Evolutionary conservation across 805 yeast species (phyloP), one percentile per base, ranked within the genome.

Genomic region (Hemisphaericaspora nanyangensis): DNA sequence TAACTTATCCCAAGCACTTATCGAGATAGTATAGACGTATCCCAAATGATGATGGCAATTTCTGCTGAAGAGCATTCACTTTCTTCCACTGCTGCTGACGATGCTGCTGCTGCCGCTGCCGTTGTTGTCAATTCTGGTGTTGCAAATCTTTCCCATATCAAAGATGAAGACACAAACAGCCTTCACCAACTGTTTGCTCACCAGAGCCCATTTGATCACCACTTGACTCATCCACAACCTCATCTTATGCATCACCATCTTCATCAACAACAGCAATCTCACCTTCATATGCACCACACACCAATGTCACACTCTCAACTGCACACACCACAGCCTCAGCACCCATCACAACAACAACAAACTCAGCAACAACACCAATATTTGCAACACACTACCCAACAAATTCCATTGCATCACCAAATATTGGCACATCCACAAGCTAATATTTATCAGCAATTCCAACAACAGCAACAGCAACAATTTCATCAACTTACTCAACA

Each of bases 41-140:
- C n/a, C n/a, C n/a, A n/a, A n/a, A 29, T 17, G 29, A 31, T 43
- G 32, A 40, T 42, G 42, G 31, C 40, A 3, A 33, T 40, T 15
- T 15, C 39, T 6, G 38, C 15, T 29, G 42, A 42, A 11, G 37
- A 34, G 24, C 38, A 37, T 15, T 8, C 33, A 18, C 26, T 37
- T 7, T 54, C 26, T 22, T 8, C 8, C 11, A 12, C 5, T 22
- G 26, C 26, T 3, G 26, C 8, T 12, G 26, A 22, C 5, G 59
- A 55, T 7, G 51, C 52, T 15, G 53, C 51, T 7, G 55, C 54
- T 7, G 58, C 55, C 10, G 56, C 52, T 20, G 54, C 42, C 2
- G 54, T 47, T 5, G 55, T 55, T 11, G 49, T 45, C 17, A 40
- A 42, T 30, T 22, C 26, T 8, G 26, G 12, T 22, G 39, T 36